Evolutionary conservation across 2,329 filamentous ascomycete genomes (phyloP).

Genomic region (Aspergillus bombycis): DNA sequence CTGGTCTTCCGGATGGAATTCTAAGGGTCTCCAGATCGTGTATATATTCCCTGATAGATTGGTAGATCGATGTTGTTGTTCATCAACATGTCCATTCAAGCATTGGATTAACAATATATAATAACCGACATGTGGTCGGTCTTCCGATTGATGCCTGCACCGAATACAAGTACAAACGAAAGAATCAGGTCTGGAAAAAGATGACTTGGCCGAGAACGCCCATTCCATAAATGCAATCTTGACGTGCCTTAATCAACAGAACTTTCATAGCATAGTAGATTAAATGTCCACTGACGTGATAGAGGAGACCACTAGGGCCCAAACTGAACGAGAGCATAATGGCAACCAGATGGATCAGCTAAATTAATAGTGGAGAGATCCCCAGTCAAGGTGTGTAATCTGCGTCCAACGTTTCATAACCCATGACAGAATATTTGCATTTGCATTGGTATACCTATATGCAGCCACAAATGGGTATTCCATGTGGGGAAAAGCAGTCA

Average conservation of each 20-base stretch:
- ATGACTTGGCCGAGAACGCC: not conserved
- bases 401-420: not conserved
- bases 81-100: not conserved
- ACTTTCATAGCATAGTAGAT: not conserved
- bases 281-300: not conserved
- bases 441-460: not conserved
- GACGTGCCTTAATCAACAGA: conserved; percentile 1
- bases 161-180: conserved; percentile 5
- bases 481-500: not conserved
- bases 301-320: not conserved
- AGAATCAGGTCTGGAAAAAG: not conserved
- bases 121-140: not conserved
- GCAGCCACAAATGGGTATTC: not conserved
- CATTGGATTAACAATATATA: not conserved
- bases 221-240: not conserved
- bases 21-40: conserved; percentile 8
- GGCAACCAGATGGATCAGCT: not conserved
- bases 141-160: conserved; percentile 5
- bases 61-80: not conserved
- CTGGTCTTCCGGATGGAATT: conserved; percentile 57
- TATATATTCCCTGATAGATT: not conserved
- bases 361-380: not conserved
- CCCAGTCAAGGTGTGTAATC: not conserved
- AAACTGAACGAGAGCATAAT: not conserved
- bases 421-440: not conserved